These are phyloP conservation scores for Pelargonium fulgidum DNA, from an alignment of 441 rosid species.

Conservation along the genomic window DNA sequence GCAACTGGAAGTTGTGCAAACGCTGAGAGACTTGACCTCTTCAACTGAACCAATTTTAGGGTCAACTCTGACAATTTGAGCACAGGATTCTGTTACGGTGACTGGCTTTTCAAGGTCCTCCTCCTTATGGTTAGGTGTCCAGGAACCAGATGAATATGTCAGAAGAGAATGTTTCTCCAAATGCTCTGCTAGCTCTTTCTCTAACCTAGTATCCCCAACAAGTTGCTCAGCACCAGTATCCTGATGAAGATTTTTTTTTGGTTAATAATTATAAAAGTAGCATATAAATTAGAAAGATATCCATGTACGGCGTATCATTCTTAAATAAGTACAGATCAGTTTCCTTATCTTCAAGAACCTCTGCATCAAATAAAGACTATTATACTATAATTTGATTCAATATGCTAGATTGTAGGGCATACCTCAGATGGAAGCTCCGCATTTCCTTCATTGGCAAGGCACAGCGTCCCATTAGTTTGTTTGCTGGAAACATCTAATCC, in stretches of 20 bases:
- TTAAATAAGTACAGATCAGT: slow-evolving; percentile 19
- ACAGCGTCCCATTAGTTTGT: slow-evolving; percentile 27
- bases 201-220: slow-evolving; percentile 32
- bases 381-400: background rate
- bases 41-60: slow-evolving; percentile 26
- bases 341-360: slow-evolving; percentile 8
- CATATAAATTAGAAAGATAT: slow-evolving; percentile 11
- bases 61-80: slow-evolving; percentile 19
- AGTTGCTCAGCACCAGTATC: slow-evolving; percentile 31
- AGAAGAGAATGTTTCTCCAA: slow-evolving; percentile 21
- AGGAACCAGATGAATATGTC: slow-evolving; percentile 17
- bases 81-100: slow-evolving; percentile 20
- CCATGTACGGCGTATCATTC: slow-evolving; percentile 1
- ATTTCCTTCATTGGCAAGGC: slow-evolving; percentile 31
- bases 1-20: slow-evolving; percentile 24
- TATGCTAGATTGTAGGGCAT: slow-evolving; percentile 5
- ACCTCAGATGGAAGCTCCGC: slow-evolving; percentile 32
- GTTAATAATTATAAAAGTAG: slow-evolving; percentile 21
- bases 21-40: slow-evolving; percentile 26
- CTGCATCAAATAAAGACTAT: background rate
- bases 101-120: slow-evolving; percentile 22
- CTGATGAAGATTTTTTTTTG: slow-evolving; percentile 41
- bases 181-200: slow-evolving; percentile 11
- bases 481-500: slow-evolving; percentile 24
- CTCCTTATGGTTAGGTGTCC: slow-evolving; percentile 16